Conservation (phyloP, 2,329 filamentous ascomycete genomes). For the Shiraia bambusicola region DNA sequence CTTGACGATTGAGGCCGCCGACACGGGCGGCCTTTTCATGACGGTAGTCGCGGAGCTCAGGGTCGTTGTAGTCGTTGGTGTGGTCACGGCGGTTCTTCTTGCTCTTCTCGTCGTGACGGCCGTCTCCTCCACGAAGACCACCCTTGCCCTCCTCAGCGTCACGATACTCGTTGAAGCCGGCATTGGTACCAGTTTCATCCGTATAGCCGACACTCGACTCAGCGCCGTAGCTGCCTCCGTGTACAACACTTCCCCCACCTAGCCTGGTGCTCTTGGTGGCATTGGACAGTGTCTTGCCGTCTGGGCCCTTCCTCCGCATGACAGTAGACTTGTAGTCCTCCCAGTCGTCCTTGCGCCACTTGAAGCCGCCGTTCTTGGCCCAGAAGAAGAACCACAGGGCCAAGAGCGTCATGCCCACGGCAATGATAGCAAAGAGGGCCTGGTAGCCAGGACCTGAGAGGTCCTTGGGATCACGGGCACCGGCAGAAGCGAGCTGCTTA, state of each 20-base stretch:
- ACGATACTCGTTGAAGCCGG: constrained; percentile 45
- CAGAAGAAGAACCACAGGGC: constrained; percentile 97
- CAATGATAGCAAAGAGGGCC: constrained; percentile 81
- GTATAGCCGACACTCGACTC: constrained; percentile 46
- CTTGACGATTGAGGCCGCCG: constrained; percentile 81
- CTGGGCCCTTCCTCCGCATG: constrained; percentile 80
- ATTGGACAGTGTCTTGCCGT: constrained; percentile 80
- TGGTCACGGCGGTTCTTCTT: constrained; percentile 55
- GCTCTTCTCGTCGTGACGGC: constrained; percentile 41
- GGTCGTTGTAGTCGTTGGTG: constrained; percentile 54
- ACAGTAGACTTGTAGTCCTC: constrained; percentile 98
- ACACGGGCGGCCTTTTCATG: constrained; percentile 84
- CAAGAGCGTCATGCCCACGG: constrained; percentile 70
- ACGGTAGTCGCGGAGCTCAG: constrained; percentile 78
- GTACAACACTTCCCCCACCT: constrained; percentile 80
- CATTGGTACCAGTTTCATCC: constrained; percentile 50
- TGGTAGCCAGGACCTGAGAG: constrained; percentile 67
- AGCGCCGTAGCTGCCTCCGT: constrained; percentile 57
- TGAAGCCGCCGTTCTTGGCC: constrained; percentile 93
- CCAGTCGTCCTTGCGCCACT: constrained; percentile 85
- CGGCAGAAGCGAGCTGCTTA: constrained; percentile 32
- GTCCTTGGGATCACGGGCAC: constrained; percentile 38
- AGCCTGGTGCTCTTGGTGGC: constrained; percentile 80
- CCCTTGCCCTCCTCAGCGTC: constrained; percentile 47
- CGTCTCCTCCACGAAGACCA: constrained; percentile 45